Evolutionary conservation across 2,329 filamentous ascomycete genomes (phyloP).

Genomic region (Camillea tinctor): DNA sequence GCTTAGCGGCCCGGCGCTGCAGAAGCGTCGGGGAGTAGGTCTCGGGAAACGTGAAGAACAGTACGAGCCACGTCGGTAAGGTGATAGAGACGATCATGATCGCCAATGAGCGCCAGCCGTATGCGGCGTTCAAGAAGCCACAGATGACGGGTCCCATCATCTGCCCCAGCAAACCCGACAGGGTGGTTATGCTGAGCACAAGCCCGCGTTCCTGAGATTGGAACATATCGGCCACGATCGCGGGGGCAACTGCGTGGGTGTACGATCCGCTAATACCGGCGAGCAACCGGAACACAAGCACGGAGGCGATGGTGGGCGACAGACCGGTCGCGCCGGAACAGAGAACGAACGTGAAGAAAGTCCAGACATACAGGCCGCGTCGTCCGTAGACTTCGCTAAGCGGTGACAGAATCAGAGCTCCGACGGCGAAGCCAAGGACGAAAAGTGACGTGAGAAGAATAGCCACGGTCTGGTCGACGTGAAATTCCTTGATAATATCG

Average conservation of each 20-base stretch:
- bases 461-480: conserved; percentile 38
- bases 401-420: conserved; percentile 32
- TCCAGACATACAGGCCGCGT: conserved; percentile 11
- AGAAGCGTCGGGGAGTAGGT: conserved; percentile 32
- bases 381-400: conserved; percentile 33
- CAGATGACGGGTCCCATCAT: conserved; percentile 21
- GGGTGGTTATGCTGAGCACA: conserved; percentile 11
- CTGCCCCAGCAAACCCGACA: conserved; percentile 21
- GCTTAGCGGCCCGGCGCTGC: conserved; percentile 14
- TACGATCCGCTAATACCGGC: conserved; percentile 9
- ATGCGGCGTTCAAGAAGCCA: conserved; percentile 17
- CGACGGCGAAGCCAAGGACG: conserved; percentile 30
- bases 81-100: conserved; percentile 15
- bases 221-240: conserved; percentile 12
- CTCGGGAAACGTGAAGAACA: conserved; percentile 24
- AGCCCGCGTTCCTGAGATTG: conserved; percentile 9
- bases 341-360: conserved; percentile 5
- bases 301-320: conserved; percentile 3
- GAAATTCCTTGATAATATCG: conserved; percentile 38
- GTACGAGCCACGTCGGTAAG: conserved; percentile 8
- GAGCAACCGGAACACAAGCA: conserved; percentile 9
- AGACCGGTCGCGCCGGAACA: conserved; percentile 6
- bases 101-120: conserved; percentile 19
- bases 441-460: conserved; percentile 34
- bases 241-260: conserved; percentile 10